Conservation (phyloP, 116 monocot species). For the Dioscorea cayenensis region DNA sequence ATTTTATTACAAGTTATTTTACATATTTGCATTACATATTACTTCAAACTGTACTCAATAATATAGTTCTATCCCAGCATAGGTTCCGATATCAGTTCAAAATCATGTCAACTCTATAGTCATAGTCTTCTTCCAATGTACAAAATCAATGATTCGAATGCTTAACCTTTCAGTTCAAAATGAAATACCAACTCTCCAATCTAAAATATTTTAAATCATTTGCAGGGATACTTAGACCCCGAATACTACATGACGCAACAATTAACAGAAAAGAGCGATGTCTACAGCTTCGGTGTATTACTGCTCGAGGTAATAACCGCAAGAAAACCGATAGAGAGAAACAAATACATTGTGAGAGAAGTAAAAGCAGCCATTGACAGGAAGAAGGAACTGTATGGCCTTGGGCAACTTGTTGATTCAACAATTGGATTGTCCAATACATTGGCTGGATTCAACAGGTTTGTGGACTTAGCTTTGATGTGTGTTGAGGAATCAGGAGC, state of each 20-base stretch:
- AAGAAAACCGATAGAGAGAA: slow-evolving; percentile 25
- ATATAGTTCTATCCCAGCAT: no score
- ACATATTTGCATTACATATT: no score
- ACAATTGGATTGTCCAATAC: slow-evolving; percentile 12
- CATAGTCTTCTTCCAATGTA: no score
- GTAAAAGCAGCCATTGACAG: slow-evolving; percentile 18
- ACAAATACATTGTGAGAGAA: slow-evolving; percentile 30
- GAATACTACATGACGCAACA: slow-evolving; percentile 51
- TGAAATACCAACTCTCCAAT: no score
- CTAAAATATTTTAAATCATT: background rate
- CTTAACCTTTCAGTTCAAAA: no score
- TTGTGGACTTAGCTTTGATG: slow-evolving; percentile 24
- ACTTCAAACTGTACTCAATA: no score
- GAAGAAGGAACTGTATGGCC: slow-evolving; percentile 20
- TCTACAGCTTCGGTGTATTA: slow-evolving; percentile 51
- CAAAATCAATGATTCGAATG: no score
- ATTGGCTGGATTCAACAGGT: slow-evolving; percentile 18
- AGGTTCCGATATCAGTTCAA: no score
- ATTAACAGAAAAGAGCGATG: slow-evolving; percentile 51
- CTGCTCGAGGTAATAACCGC: slow-evolving; percentile 44
- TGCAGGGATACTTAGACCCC: slow-evolving; percentile 50
- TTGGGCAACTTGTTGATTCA: slow-evolving; percentile 29
- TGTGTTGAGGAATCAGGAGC: slow-evolving; percentile 27
- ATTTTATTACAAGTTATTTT: no score
- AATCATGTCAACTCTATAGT: no score